Evolutionary conservation across 768 basidiomycete genomes (phyloP).

Genomic region (Suillus placidus): DNA sequence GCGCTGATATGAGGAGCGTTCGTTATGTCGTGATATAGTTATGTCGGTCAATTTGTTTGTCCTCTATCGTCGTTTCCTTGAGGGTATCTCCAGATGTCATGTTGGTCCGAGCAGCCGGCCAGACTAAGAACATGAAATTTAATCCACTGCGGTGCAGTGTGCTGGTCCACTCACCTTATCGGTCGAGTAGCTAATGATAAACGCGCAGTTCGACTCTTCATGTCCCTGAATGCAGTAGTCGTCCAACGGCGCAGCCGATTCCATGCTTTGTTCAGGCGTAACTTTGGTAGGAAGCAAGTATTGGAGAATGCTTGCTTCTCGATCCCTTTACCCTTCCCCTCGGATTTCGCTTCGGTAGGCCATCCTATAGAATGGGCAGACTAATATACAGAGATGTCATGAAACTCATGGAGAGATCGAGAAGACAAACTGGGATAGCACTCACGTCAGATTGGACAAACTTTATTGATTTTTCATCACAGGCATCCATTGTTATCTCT

Average conservation of each 20-base stretch:
- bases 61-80: neutral
- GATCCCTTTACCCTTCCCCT: neutral
- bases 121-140: neutral
- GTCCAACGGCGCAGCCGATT: conserved; percentile 3
- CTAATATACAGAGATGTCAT: neutral
- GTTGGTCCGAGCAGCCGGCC: neutral
- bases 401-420: neutral
- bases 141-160: neutral
- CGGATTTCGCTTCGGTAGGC: too few species aligned
- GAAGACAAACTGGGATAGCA: neutral
- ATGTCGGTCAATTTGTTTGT: neutral
- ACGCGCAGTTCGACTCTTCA: conserved; percentile 1
- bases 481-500: neutral
- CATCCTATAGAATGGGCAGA: neutral
- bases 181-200: neutral
- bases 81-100: neutral
- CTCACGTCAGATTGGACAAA: conserved; percentile 2
- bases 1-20: neutral
- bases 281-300: neutral
- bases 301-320: neutral
- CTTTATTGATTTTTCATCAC: neutral
- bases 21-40: neutral
- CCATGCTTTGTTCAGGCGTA: neutral
- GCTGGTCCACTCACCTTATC: neutral
- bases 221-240: neutral